Evolutionary conservation across 805 yeast genomes (phyloP), one percentile per base, ranked within the genome.

Genomic region (Candida parachauliodes): DNA sequence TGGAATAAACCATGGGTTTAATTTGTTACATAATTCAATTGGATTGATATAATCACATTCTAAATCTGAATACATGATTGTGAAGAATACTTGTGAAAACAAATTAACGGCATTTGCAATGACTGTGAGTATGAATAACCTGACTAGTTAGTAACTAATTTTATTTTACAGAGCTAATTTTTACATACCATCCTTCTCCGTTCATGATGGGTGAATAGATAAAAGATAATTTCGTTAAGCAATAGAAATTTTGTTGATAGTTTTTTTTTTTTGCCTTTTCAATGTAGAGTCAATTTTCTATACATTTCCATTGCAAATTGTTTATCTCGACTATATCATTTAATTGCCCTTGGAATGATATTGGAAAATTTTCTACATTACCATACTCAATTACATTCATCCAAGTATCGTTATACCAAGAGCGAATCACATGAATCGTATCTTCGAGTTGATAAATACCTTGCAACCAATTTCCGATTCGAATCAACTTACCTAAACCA

Each of bases 1-100:
- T 34, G 97, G 97, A 28, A 84, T 70, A 51, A 91, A 81, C 67
- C 86, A 81, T 51, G 83, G 81, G 73, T 93, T 93, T 59, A 93
- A 77, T 55, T 86, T 83, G 68, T 87, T 87, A 69, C 98, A 93
- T 52, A 93, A 74, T 66, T 91, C 98, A 59, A 91, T 88, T 40
- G 98, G 98, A 63, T 91, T 93, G 68, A 91, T 89, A 72, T 91
- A 93, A 64, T 93, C 98, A 56, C 89, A 81, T 65, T 87, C 98
- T 62, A 89, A 74, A 65, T 89, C 98, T 48, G 95, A 85, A 71
- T 85, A 91, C 83, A 88, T 81, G 65, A 89, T 88, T 34, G 96
- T 88, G 76, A 89, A 89, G 63, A 85, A 93, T 40, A 89, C 97
- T 69, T 89, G 97, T 27, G 85, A 72, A 58, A 91, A 88, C 65